Percentiles rank a stretch among this genome's conserved stretches.
Conservation (phyloP, 2,329 filamentous ascomycete genomes). For the Arthrobotrys megalospora region DNA sequence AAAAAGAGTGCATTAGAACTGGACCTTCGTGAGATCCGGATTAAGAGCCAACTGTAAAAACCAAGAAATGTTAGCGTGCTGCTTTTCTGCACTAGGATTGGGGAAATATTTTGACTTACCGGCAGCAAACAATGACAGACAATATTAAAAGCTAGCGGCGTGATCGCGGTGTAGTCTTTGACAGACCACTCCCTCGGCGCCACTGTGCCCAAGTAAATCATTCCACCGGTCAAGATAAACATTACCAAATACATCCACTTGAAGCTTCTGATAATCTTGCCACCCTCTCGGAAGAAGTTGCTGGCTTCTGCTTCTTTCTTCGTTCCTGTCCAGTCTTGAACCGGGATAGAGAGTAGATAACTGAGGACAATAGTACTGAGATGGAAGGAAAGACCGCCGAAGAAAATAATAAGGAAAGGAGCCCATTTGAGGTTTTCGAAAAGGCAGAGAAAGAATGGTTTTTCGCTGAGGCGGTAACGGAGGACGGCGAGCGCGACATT, state of each 20-base stretch:
- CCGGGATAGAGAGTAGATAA: constrained; percentile 69
- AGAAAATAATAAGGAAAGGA: constrained; percentile 71
- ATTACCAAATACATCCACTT: constrained; percentile 63
- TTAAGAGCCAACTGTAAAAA: constrained; percentile 42
- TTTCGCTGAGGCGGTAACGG: constrained; percentile 75
- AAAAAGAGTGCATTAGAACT: constrained; percentile 22
- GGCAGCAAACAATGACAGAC: constrained; percentile 74
- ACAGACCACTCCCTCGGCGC: constrained; percentile 72
- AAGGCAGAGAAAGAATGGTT: constrained; percentile 70
- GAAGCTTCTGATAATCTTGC: constrained; percentile 43
- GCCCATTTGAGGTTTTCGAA: constrained; percentile 76
- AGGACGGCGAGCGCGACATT: constrained; percentile 73
- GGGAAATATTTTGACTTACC: constrained; percentile 65
- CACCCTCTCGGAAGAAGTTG: constrained; percentile 45
- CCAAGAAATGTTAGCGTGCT: not conserved
- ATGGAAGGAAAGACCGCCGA: constrained; percentile 69
- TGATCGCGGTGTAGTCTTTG: constrained; percentile 74
- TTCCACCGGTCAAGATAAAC: constrained; percentile 62
- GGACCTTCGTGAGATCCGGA: constrained; percentile 46
- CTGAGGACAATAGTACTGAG: constrained; percentile 68
- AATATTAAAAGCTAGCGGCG: constrained; percentile 72
- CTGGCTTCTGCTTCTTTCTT: constrained; percentile 53
- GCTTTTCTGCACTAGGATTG: not conserved
- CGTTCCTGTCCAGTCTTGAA: constrained; percentile 65
- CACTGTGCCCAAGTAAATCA: constrained; percentile 64